Evolutionary conservation across 75 land plant genomes (phyloP).

Genomic region (Gnetum montanum): DNA sequence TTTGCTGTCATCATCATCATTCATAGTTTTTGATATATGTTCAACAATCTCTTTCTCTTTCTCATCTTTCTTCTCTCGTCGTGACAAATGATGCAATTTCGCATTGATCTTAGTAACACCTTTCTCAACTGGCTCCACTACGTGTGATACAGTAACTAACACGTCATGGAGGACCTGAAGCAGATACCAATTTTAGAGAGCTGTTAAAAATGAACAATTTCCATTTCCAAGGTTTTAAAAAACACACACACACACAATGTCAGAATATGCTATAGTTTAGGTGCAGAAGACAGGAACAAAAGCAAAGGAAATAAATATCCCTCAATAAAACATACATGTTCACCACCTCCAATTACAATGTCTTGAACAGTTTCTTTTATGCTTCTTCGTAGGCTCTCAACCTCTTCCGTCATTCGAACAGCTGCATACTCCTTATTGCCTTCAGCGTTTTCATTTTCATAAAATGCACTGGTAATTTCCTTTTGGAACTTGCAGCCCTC

Average conservation of each 20-base stretch:
- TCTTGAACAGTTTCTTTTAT: slow-evolving; percentile 47
- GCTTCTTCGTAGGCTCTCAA: slow-evolving; percentile 63
- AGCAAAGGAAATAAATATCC: background rate
- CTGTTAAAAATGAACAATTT: no score
- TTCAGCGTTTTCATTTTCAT: slow-evolving; percentile 21
- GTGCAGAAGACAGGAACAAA: background rate
- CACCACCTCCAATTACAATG: slow-evolving; percentile 19
- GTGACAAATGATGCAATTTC: slow-evolving; percentile 19
- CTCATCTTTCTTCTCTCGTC: slow-evolving; percentile 3
- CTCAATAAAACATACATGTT: slow-evolving; percentile 2
- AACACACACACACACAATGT: no score
- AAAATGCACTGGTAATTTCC: slow-evolving; percentile 25
- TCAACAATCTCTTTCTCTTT: slow-evolving; percentile 2
- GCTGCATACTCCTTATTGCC: slow-evolving; percentile 24
- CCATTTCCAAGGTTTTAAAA: no score
- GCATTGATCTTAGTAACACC: slow-evolving; percentile 37
- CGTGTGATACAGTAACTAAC: slow-evolving; percentile 37
- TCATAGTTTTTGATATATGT: background rate
- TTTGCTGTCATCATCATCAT: background rate
- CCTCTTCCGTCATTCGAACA: slow-evolving; percentile 25
- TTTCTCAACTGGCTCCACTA: slow-evolving; percentile 45
- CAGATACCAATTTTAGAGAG: no score
- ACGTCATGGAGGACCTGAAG: slow-evolving; percentile 38
- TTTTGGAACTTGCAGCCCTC: slow-evolving; percentile 17
- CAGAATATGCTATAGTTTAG: no score